phyloP scores from a whole-genome alignment of 163 green algal genomes.

The Scenedesmus sp. region DNA sequence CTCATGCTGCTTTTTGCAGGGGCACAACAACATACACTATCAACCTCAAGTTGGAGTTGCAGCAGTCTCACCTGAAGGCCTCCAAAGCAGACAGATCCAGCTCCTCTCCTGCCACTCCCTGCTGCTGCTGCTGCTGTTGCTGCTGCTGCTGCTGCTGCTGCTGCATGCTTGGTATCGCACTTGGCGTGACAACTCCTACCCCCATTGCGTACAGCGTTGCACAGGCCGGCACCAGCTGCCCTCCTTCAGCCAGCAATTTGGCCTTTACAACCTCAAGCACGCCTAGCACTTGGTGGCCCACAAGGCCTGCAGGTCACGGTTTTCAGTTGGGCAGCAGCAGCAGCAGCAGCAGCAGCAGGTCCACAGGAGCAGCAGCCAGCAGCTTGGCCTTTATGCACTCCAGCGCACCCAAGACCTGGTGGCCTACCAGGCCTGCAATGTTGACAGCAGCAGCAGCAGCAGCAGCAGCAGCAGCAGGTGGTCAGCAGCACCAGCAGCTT shows the following conservation, averaged over 20 bases:
- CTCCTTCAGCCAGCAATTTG: conserved; percentile 17
- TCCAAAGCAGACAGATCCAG: conserved; percentile 42
- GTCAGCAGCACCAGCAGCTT: too few relatives aligned
- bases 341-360: background rate
- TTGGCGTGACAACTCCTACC: background rate
- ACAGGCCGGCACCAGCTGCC: conserved; percentile 5
- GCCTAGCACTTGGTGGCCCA: conserved; percentile 26
- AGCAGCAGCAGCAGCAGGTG: background rate
- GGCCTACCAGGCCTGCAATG: background rate
- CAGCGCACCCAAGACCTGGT: too few relatives aligned
- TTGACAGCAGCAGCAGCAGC: conserved; percentile 1
- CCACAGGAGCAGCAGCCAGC: too few relatives aligned
- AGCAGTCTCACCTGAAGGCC: conserved; percentile 25
- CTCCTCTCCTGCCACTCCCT: background rate
- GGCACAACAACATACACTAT: too few relatives aligned
- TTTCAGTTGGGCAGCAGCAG: background rate
- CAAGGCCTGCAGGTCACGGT: background rate
- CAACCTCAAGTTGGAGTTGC: too few relatives aligned
- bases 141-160: background rate
- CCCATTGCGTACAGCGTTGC: conserved; percentile 33
- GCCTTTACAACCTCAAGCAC: conserved; percentile 15
- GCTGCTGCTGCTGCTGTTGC: background rate
- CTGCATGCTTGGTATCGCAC: background rate
- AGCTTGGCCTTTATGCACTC: too few relatives aligned
- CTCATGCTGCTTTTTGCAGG: too few relatives aligned